A percentile compares a stretch with the other conserved stretches of the same genome.
Conservation (phyloP, 208 protist species). For the Wallacemonas collosoma region DNA sequence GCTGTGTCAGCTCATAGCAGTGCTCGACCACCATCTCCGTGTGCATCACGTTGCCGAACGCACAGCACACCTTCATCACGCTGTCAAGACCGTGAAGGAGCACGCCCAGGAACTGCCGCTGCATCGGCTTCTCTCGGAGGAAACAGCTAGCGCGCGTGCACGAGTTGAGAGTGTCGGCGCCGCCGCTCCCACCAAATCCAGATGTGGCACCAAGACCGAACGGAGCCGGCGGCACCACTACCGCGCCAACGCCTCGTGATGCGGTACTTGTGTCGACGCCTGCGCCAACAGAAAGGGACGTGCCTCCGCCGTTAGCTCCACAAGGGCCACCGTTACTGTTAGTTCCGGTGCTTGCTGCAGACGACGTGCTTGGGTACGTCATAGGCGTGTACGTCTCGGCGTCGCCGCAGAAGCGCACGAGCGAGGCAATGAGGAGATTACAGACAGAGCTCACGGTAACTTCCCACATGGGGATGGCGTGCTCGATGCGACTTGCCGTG, state of each 20-base stretch:
- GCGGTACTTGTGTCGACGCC: not conserved
- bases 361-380: not conserved
- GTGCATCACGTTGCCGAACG: slow-evolving; percentile 70
- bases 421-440: slow-evolving; percentile 34
- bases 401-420: slow-evolving; percentile 44
- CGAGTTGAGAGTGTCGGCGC: not conserved
- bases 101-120: slow-evolving; percentile 25
- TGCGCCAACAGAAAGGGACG: not conserved
- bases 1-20: slow-evolving; percentile 59
- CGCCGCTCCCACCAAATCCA: not conserved
- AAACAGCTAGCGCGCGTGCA: not conserved
- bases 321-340: not conserved
- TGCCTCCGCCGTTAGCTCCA: not conserved
- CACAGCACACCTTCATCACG: slow-evolving; percentile 75
- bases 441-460: slow-evolving; percentile 64
- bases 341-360: too few relatives aligned
- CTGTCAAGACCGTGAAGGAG: slow-evolving; percentile 63
- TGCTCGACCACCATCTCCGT: slow-evolving; percentile 70
- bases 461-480: slow-evolving; percentile 90
- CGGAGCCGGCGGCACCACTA: not conserved
- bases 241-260: not conserved
- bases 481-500: slow-evolving; percentile 73
- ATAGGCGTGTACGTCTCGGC: slow-evolving; percentile 47
- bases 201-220: not conserved
- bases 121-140: slow-evolving; percentile 3